phyloP scores from a whole-genome alignment of 2,329 filamentous ascomycete genomes.

The Rosellinia necatrix region DNA sequence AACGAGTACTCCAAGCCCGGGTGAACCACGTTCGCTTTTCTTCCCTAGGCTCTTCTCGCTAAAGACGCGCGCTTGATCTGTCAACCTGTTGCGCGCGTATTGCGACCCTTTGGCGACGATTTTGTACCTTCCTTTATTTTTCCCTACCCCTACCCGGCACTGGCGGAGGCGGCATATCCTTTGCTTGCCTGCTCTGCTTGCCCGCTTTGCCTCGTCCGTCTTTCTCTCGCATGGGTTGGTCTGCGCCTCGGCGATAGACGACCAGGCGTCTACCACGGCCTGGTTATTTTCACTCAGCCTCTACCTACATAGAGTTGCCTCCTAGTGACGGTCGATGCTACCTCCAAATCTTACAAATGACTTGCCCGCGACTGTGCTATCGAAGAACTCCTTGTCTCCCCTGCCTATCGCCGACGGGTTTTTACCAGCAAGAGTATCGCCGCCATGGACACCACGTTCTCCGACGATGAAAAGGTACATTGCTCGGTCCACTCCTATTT shows the following conservation, averaged over 20 bases:
- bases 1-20: conserved; percentile 15
- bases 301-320: conserved; percentile 32
- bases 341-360: conserved; percentile 40
- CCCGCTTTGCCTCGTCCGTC: conserved; percentile 27
- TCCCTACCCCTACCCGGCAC: conserved; percentile 30
- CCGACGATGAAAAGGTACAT: conserved; percentile 58
- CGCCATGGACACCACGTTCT: conserved; percentile 53
- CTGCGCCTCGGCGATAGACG: conserved; percentile 28
- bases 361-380: conserved; percentile 37
- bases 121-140: conserved; percentile 24
- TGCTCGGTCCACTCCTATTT: conserved; percentile 7
- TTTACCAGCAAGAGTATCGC: conserved; percentile 32
- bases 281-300: conserved; percentile 31
- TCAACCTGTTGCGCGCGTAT: conserved; percentile 39
- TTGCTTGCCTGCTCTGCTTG: conserved; percentile 26
- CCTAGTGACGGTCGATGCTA: conserved; percentile 27
- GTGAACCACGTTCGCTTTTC: conserved; percentile 36
- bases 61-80: conserved; percentile 46
- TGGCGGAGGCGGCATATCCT: conserved; percentile 26
- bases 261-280: conserved; percentile 22
- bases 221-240: conserved; percentile 23
- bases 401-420: conserved; percentile 32
- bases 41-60: conserved; percentile 32
- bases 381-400: conserved; percentile 37
- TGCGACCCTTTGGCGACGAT: conserved; percentile 38